Evolutionary conservation across 139 green algal species (phyloP).

Genomic region (Coelastrella sp.): DNA sequence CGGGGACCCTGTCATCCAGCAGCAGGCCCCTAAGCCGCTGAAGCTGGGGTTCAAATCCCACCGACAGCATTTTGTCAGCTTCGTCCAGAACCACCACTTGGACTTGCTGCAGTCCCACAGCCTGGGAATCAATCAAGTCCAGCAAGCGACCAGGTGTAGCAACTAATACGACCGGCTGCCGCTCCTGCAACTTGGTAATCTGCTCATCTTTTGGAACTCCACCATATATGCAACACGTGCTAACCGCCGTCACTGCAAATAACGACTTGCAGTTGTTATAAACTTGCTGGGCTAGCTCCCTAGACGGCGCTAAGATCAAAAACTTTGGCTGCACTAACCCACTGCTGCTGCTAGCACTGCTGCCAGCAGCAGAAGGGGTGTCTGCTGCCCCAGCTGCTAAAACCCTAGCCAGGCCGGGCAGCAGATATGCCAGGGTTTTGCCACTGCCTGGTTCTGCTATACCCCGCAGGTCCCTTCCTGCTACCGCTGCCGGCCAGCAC

Average conservation of each 20-base stretch:
- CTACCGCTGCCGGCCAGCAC: constrained; percentile 50
- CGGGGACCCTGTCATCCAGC: constrained; percentile 40
- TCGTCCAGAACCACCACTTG: constrained; percentile 87
- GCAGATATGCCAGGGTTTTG: constrained; percentile 90
- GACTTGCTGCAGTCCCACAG: constrained; percentile 63
- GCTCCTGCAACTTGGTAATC: constrained; percentile 11
- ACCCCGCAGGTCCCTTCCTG: constrained; percentile 62
- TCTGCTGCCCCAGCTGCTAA: constrained; percentile 32
- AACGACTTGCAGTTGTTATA: constrained; percentile 38
- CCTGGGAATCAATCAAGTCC: constrained; percentile 77
- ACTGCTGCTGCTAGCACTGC: constrained; percentile 42
- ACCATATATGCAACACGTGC: constrained; percentile 69
- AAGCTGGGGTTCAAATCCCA: constrained; percentile 86
- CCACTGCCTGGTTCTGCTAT: constrained; percentile 85
- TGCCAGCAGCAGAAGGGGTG: constrained; percentile 1
- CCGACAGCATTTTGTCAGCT: constrained; percentile 91
- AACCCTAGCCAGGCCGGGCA: constrained; percentile 68
- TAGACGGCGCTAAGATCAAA: constrained; percentile 84
- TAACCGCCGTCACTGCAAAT: constrained; percentile 55
- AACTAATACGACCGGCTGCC: constrained; percentile 77
- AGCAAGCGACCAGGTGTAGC: constrained; percentile 89
- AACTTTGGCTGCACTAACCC: constrained; percentile 46
- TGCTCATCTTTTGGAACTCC: constrained; percentile 79
- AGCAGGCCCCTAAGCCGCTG: constrained; percentile 71
- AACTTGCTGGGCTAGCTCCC: constrained; percentile 89